Base-by-base conservation (phyloP, 139 green algal species). In the Penium margaritaceum region DNA sequence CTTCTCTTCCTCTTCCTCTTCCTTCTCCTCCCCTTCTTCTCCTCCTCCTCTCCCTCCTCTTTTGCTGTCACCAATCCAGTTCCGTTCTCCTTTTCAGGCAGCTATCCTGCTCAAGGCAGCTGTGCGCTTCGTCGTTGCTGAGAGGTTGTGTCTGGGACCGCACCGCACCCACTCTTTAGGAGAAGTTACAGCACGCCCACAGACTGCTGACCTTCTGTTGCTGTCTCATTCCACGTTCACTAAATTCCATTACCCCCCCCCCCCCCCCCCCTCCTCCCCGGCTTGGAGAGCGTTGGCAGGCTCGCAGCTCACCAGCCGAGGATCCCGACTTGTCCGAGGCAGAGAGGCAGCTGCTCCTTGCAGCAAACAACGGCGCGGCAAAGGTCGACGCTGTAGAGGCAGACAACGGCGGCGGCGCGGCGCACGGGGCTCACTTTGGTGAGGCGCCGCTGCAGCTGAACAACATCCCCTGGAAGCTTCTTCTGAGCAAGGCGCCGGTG, bases 401-500 rank as follows among this genome's bases (percentile, higher is more conserved):
- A 19, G 51, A 24, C 24, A n/a, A 60, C 29, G 51, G 51, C 21
- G 51, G 51, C 24, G 51, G n/a, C n/a, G 4, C 9, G 6, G 51
- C 51, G 30, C 51, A n/a, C 30, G 51, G 51, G 30, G 51, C n/a
- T n/a, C n/a, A n/a, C n/a, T n/a, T n/a, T n/a, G 51, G 51, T 6
- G 15, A 24, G 29, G 51, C 29, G 51, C 21, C 51, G 51, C 51
- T 60, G 51, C 51, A 24, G 58, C 58, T 66, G 43, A 24, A 29
- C 17, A 76, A 72, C 34, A 94, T 97, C 63, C 94, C 94, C 27
- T 98, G 92, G 91, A 67, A 76, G n/a, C 55, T 84, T 64, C 85
- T 99, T 47, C 83, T 99, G 1, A 89, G 79, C 43, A 94, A 91
- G 67, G 33, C 74, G 9, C 80, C 91, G 51, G 90, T 96, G 36